Evolutionary conservation across 2,329 filamentous ascomycete species (phyloP).

Genomic region (Pseudonectria foliicola): DNA sequence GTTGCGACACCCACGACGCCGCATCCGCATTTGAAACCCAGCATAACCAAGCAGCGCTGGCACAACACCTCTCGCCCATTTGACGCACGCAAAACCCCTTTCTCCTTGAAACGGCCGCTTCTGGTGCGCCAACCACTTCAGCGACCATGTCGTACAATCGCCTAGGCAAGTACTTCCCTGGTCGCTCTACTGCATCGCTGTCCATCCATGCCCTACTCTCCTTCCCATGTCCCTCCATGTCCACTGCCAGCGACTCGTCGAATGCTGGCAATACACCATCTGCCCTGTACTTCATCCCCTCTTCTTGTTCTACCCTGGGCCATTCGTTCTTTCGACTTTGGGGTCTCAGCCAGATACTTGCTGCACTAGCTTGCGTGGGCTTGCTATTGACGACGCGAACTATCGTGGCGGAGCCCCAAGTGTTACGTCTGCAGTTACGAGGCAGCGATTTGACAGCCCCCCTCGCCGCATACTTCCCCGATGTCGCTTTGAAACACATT

Average conservation of each 20-base stretch:
- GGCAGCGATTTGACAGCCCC: too few species aligned
- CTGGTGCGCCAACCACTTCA: slow-evolving; percentile 17
- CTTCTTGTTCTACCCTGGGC: background rate
- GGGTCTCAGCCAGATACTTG: slow-evolving; percentile 2
- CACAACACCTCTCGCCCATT: background rate
- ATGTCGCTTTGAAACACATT: background rate
- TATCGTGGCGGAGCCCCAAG: slow-evolving; percentile 9
- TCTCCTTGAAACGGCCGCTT: slow-evolving; percentile 10
- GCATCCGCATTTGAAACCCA: too few species aligned
- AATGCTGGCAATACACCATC: background rate
- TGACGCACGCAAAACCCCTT: slow-evolving; percentile 6
- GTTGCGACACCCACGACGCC: too few species aligned
- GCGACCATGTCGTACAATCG: slow-evolving; percentile 65
- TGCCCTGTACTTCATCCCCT: background rate
- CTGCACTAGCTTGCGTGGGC: slow-evolving; percentile 7
- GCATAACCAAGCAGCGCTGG: background rate
- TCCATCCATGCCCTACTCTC: slow-evolving; percentile 6
- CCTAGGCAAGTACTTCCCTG: slow-evolving; percentile 49
- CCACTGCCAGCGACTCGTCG: background rate
- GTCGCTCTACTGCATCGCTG: slow-evolving; percentile 11
- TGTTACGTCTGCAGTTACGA: too few species aligned
- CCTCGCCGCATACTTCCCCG: too few species aligned
- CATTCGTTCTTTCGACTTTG: background rate
- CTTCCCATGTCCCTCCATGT: slow-evolving; percentile 13
- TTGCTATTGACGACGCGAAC: slow-evolving; percentile 10